Evolutionary conservation across 345 rosid genomes (phyloP), one percentile per base, ranked within the genome.

Genomic region (Raphanus raphanistrum): DNA sequence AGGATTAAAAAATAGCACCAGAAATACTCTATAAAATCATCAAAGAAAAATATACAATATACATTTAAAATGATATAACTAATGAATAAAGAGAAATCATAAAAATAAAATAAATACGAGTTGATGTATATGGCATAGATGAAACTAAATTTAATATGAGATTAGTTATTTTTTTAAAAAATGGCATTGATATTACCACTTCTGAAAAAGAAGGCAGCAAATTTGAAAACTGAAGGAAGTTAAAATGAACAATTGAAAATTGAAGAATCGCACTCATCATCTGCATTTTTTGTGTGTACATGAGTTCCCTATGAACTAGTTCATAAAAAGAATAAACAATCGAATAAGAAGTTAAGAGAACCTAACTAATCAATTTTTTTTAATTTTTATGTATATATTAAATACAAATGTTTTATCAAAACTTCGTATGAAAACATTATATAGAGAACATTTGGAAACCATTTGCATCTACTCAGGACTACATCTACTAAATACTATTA

Each of bases 241-340:
- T 16, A 35, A 74, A 55, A 36, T 0, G 26, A 65, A 74, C 15
- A 62, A 54, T 52, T 54, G 55, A 66, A 75, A 67, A 58, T 17
- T 32, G 52, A 15, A n/a, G 17, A 68, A 61, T 32, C 36, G 36
- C 63, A 68, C 27, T 4, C 61, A 48, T 32, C 68, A n/a, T 67
- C 12, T 29, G 61, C 27, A 67, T 15, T 66, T 41, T 29, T 41
- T 8, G 43, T 8, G 17, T 45, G 17, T 29, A 7, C 48, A 32
- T 21, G 21, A 21, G 41, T 74, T 9, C 28, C 3, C 8, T 65
- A 4, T 65, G 55, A 55, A 29, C 2, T 52, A 38, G 27, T 62
- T 33, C 4, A 5, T 8, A 52, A 69, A 48, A 64, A 16, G 58
- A 52, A 3, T 3, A 52, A 71, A 70, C 32, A 29, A 29, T 32